Conservation (phyloP, 2,329 filamentous ascomycete species). For the Fusarium irregulare region DNA sequence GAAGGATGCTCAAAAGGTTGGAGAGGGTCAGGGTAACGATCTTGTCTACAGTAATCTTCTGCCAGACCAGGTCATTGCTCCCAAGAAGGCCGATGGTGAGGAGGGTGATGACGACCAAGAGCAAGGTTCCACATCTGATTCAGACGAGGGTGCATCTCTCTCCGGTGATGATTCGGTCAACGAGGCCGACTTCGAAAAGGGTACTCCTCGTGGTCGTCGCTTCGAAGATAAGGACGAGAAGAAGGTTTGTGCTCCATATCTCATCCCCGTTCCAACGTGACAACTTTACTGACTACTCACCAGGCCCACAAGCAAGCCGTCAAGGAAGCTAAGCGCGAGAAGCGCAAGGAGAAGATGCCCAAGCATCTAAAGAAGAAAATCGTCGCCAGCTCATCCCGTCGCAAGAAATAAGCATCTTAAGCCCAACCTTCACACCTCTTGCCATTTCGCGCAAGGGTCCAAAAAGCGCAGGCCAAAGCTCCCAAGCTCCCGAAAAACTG, state of each 20-base stretch:
- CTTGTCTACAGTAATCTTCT: conserved; percentile 88
- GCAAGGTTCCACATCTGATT: conserved; percentile 53
- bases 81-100: conserved; percentile 52
- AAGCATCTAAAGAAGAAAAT: conserved; percentile 95
- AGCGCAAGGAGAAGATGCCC: conserved; percentile 93
- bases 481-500: not conserved
- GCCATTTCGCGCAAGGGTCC: not conserved
- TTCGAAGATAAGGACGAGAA: conserved; percentile 95
- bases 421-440: not conserved
- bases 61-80: conserved; percentile 70
- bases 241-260: conserved; percentile 62
- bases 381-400: conserved; percentile 70
- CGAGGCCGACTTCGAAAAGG: conserved; percentile 71
- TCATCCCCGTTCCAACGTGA: not conserved
- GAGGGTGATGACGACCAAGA: conserved; percentile 50
- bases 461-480: not conserved
- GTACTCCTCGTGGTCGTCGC: conserved; percentile 79
- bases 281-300: conserved; percentile 38
- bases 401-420: conserved; percentile 66
- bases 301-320: conserved; percentile 84
- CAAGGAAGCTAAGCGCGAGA: conserved; percentile 95
- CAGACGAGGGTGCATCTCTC: conserved; percentile 62
- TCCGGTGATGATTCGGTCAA: conserved; percentile 58
- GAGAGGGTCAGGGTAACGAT: conserved; percentile 77
- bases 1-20: conserved; percentile 83